phyloP scores from a whole-genome alignment of 164 flowering plant genomes.

The Brasenia schreberi region DNA sequence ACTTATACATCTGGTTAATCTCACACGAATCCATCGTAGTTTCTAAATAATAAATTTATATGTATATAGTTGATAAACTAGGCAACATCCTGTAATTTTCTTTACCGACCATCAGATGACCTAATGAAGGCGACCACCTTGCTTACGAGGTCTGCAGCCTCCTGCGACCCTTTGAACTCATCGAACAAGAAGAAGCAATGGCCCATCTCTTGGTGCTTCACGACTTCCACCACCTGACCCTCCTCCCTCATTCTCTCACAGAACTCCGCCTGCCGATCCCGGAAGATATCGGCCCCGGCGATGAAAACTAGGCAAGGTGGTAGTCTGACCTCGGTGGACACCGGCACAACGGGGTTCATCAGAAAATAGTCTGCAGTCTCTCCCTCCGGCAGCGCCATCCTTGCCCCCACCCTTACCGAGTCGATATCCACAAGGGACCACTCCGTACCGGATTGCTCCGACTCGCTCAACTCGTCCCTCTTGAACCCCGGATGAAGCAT shows the following conservation, averaged over 20 bases:
- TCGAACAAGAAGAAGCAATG: not conserved
- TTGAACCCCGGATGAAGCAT: not conserved
- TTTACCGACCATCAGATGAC: not conserved
- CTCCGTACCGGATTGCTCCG: not conserved
- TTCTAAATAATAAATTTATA: too few relatives aligned
- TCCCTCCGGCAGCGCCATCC: conserved; percentile 1
- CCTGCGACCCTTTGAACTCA: not conserved
- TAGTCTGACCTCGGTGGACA: not conserved
- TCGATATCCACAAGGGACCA: not conserved
- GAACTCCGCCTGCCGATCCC: conserved; percentile 3
- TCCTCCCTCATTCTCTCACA: not conserved
- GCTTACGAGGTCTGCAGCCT: not conserved
- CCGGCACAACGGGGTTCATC: not conserved
- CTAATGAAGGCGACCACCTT: not conserved
- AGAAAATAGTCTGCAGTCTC: not conserved
- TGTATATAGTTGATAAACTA: too few relatives aligned
- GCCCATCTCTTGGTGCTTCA: conserved; percentile 1
- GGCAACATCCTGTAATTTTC: too few relatives aligned
- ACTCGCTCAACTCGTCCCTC: not conserved
- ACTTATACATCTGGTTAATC: too few relatives aligned
- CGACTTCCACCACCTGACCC: conserved; percentile 3
- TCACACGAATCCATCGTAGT: too few relatives aligned
- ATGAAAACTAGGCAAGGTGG: not conserved
- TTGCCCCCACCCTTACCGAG: not conserved
- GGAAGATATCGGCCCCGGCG: not conserved